Percentiles rank a stretch among this genome's conserved stretches.
These are phyloP conservation scores for Fusarium anthophilum DNA, from an alignment of 2,329 filamentous ascomycete genomes.

Conservation along the genomic window DNA sequence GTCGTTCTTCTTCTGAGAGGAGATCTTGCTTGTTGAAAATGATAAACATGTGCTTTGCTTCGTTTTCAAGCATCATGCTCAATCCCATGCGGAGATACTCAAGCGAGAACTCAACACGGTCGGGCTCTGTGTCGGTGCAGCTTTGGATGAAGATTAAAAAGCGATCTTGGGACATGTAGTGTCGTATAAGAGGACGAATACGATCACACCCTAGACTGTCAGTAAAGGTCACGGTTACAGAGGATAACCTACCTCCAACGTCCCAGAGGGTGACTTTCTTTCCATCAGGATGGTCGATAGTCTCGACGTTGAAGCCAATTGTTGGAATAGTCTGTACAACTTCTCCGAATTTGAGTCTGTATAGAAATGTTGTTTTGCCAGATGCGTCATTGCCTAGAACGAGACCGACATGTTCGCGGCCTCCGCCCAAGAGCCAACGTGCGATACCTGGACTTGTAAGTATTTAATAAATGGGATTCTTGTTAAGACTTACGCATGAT, in stretches of 20 bases:
- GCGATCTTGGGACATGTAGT: constrained; percentile 40
- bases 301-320: constrained; percentile 95
- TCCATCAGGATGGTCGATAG: constrained; percentile 55
- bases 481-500: constrained; percentile 29
- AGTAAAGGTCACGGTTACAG: background rate
- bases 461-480: fast-evolving
- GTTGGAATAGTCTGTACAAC: constrained; percentile 95
- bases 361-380: constrained; percentile 81
- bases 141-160: constrained; percentile 45
- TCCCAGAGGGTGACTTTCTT: constrained; percentile 43
- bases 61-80: constrained; percentile 28
- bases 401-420: constrained; percentile 30
- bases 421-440: constrained; percentile 35
- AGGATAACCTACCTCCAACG: constrained; percentile 37
- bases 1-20: constrained; percentile 27
- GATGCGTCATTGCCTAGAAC: constrained; percentile 47
- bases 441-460: constrained; percentile 26
- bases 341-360: constrained; percentile 88
- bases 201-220: constrained; percentile 38
- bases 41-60: constrained; percentile 41
- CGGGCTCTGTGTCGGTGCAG: constrained; percentile 37
- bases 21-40: constrained; percentile 48
- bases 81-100: constrained; percentile 41
- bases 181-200: constrained; percentile 40
- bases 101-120: constrained; percentile 39